phyloP scores from a whole-genome alignment of 208 protist genomes.

The Crithidia bombi region DNA sequence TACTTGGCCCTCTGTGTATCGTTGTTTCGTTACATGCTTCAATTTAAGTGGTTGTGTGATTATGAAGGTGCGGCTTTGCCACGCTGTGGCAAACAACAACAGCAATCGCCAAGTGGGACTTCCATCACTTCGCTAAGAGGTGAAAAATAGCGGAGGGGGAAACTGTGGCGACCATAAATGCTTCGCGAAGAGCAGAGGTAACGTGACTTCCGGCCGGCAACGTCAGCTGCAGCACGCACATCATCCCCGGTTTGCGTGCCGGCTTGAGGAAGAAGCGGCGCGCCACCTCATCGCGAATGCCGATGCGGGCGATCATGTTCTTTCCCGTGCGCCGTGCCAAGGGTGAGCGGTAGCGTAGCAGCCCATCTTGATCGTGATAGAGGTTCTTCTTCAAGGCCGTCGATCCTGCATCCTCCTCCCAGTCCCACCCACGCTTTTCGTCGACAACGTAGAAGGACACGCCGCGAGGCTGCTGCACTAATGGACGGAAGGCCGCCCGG shows the following conservation, averaged over 20 bases:
- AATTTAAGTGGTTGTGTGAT: background rate
- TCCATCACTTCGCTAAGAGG: constrained; percentile 17
- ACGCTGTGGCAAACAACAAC: background rate
- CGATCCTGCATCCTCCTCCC: constrained; percentile 49
- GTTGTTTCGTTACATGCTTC: too few relatives aligned
- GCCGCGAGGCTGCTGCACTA: constrained; percentile 45
- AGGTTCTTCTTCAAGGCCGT: constrained; percentile 42
- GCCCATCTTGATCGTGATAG: constrained; percentile 78
- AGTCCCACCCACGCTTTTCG: constrained; percentile 76
- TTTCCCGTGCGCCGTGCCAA: constrained; percentile 47
- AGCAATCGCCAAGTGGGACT: too few relatives aligned
- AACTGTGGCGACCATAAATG: constrained; percentile 75
- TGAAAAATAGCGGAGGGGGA: constrained; percentile 65
- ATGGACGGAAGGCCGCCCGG: constrained; percentile 55
- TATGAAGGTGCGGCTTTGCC: background rate
- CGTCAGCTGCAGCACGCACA: constrained; percentile 65
- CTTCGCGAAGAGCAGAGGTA: constrained; percentile 74
- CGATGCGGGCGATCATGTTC: constrained; percentile 65
- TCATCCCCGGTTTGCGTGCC: constrained; percentile 68
- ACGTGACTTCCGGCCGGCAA: constrained; percentile 67
- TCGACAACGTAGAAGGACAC: constrained; percentile 68
- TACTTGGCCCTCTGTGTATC: too few relatives aligned
- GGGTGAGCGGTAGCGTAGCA: constrained; percentile 69
- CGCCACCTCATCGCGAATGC: constrained; percentile 61
- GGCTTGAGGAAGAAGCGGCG: constrained; percentile 77